Evolutionary conservation across 805 yeast genomes (phyloP).

Genomic region (Lipomyces chichibuensis): DNA sequence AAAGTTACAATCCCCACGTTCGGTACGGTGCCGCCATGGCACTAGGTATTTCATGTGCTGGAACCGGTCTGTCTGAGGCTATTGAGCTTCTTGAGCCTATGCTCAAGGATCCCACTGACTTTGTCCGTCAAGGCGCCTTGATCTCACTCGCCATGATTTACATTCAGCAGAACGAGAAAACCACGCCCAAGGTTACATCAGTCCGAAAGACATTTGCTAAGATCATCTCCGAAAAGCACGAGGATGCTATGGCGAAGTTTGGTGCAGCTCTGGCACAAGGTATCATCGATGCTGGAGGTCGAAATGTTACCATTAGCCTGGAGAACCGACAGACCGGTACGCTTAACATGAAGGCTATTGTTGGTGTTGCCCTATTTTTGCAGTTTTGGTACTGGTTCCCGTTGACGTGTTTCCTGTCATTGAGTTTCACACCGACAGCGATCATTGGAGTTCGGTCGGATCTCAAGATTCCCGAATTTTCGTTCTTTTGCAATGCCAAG

Average conservation of each 20-base stretch:
- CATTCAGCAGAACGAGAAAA: slow-evolving; percentile 82
- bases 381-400: slow-evolving; percentile 99
- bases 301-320: slow-evolving; percentile 90
- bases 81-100: slow-evolving; percentile 90
- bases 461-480: slow-evolving; percentile 82
- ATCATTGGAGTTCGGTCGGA: slow-evolving; percentile 84
- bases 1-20: slow-evolving; percentile 96
- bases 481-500: slow-evolving; percentile 77
- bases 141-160: slow-evolving; percentile 89
- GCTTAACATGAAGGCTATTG: slow-evolving; percentile 85
- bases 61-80: slow-evolving; percentile 85
- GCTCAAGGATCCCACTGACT: slow-evolving; percentile 91
- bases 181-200: slow-evolving; percentile 76
- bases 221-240: slow-evolving; percentile 83
- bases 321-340: slow-evolving; percentile 90
- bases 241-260: slow-evolving; percentile 95
- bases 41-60: slow-evolving; percentile 95
- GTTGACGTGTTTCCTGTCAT: slow-evolving; percentile 84
- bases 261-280: slow-evolving; percentile 98
- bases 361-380: slow-evolving; percentile 83
- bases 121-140: slow-evolving; percentile 97
- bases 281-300: slow-evolving; percentile 97
- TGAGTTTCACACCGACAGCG: slow-evolving; percentile 91
- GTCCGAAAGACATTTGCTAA: slow-evolving; percentile 73
- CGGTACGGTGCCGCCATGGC: slow-evolving; percentile 98